Evolutionary conservation across 257 asterid genomes (phyloP).

Genomic region (Scutellaria galericulata): DNA sequence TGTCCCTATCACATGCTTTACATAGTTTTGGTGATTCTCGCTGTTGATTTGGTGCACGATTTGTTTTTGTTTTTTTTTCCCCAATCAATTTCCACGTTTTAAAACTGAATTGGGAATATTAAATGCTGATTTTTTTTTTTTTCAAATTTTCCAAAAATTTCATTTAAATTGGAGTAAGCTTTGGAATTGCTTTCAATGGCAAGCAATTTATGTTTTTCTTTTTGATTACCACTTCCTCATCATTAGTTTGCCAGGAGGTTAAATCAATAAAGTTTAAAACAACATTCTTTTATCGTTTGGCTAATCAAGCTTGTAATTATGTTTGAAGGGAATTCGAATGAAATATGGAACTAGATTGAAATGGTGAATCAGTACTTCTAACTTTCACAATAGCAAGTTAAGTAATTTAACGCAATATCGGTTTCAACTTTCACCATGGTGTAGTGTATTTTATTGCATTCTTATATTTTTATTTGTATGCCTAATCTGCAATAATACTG

Average conservation of each 20-base stretch:
- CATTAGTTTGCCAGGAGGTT: slow-evolving; percentile 17
- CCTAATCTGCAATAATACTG: not conserved
- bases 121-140: not conserved
- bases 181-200: slow-evolving; percentile 3
- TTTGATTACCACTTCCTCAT: not conserved
- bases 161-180: not conserved
- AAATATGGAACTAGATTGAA: slow-evolving; percentile 6
- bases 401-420: not conserved
- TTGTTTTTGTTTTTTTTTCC: not conserved
- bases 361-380: not conserved
- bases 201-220: not conserved
- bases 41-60: not conserved
- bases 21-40: slow-evolving; percentile 3
- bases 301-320: not conserved
- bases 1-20: slow-evolving; percentile 1
- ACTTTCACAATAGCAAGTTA: slow-evolving; percentile 6
- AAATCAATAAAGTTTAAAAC: slow-evolving; percentile 5
- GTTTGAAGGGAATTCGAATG: slow-evolving; percentile 8
- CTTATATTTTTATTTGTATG: not conserved
- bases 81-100: not conserved
- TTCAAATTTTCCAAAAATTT: not conserved
- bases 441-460: not conserved
- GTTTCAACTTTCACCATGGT: slow-evolving; percentile 9
- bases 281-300: slow-evolving; percentile 6
- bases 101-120: slow-evolving; percentile 6